Conservation (phyloP, 1,284 basidiomycete species). For the Dichomitus squalens region DNA sequence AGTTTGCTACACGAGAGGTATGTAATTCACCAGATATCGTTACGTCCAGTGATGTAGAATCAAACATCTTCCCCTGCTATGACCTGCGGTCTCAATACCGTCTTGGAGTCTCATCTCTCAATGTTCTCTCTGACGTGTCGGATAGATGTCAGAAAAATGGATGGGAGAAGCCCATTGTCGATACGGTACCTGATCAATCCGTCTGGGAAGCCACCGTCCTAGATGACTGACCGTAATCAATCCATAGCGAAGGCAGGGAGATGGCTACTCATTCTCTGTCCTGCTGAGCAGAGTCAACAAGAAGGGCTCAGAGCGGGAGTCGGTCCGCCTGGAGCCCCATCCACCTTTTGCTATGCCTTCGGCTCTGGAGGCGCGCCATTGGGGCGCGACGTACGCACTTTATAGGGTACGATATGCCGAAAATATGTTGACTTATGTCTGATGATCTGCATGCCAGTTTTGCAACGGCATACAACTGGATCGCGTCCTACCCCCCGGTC, state of each 20-base stretch:
- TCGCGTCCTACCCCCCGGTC: slow-evolving; percentile 77
- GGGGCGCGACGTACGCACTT: slow-evolving; percentile 86
- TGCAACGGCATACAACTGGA: slow-evolving; percentile 81
- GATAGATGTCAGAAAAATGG: slow-evolving; percentile 81
- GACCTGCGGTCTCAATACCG: not conserved
- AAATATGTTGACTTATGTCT: not conserved
- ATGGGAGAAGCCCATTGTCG: slow-evolving; percentile 80
- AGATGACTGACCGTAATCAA: slow-evolving; percentile 18
- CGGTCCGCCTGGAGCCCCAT: slow-evolving; percentile 73
- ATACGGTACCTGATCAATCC: slow-evolving; percentile 55
- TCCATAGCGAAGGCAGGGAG: slow-evolving; percentile 46
- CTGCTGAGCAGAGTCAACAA: slow-evolving; percentile 66
- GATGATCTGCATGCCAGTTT: slow-evolving; percentile 50
- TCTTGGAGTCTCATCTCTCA: not conserved
- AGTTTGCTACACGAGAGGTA: slow-evolving; percentile 78
- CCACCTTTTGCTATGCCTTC: slow-evolving; percentile 65
- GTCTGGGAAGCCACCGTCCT: not conserved
- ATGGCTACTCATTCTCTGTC: slow-evolving; percentile 65
- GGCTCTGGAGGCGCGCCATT: slow-evolving; percentile 80
- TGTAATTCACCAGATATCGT: not conserved
- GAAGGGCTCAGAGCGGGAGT: slow-evolving; percentile 71
- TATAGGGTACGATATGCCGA: slow-evolving; percentile 67
- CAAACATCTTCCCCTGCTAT: not conserved
- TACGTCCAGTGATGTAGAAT: not conserved
- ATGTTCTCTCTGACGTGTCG: not conserved